A percentile compares a stretch with the other conserved stretches of the same genome.
Evolutionary conservation across 2,329 filamentous ascomycete genomes (phyloP).

Genomic region (Xylaria digitata): DNA sequence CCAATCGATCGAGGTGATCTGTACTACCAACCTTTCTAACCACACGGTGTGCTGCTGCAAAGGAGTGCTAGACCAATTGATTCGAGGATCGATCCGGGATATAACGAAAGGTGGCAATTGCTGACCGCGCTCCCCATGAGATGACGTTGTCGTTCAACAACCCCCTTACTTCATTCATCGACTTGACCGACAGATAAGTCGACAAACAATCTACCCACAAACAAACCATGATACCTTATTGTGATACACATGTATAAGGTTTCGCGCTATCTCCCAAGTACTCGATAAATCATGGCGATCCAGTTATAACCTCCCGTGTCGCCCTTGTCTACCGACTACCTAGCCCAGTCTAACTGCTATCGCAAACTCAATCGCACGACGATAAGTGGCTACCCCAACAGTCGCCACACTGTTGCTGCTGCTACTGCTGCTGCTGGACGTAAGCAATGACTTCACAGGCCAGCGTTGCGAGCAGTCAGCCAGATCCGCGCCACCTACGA

Average conservation of each 20-base stretch:
- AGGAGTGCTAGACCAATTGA: background rate
- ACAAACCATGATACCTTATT: background rate
- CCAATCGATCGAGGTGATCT: slow-evolving; percentile 14
- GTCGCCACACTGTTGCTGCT: background rate
- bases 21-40: slow-evolving; percentile 10
- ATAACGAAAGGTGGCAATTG: too few relatives aligned
- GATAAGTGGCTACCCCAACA: background rate
- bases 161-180: background rate
- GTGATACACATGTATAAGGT: background rate
- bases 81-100: background rate
- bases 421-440: background rate
- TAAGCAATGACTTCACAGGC: slow-evolving; percentile 45
- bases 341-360: slow-evolving; percentile 8
- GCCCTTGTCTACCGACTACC: slow-evolving; percentile 9
- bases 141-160: too few relatives aligned
- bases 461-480: slow-evolving; percentile 54
- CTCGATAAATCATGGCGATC: slow-evolving; percentile 20
- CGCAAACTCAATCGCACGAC: slow-evolving; percentile 22
- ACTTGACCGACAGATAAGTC: background rate
- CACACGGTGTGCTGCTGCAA: slow-evolving; percentile 8
- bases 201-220: background rate
- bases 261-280: background rate
- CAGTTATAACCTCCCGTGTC: slow-evolving; percentile 15
- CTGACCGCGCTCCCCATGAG: too few relatives aligned
- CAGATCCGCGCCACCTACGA: slow-evolving; percentile 53